These are phyloP conservation scores for Xylaria sp. DNA, from an alignment of 2,329 filamentous ascomycete species.

Conservation along the genomic window DNA sequence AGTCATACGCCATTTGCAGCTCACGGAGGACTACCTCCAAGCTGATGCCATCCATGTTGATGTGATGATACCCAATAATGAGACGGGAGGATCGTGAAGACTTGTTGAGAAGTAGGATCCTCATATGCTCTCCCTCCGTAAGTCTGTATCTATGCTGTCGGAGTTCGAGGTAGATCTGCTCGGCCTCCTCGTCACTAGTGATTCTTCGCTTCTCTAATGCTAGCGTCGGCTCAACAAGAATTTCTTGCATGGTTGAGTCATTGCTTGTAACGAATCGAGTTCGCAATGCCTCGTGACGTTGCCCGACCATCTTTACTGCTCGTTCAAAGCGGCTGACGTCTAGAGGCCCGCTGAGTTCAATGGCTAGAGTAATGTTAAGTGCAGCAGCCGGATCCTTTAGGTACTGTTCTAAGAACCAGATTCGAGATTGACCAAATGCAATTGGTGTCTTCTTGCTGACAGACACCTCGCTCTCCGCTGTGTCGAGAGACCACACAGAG, in stretches of 20 bases:
- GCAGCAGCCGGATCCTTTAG: constrained; percentile 52
- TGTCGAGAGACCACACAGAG: constrained; percentile 5
- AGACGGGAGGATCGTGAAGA: neutral
- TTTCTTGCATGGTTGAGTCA: constrained; percentile 11
- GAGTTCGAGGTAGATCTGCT: neutral
- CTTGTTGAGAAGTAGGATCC: constrained; percentile 7
- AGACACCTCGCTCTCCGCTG: neutral
- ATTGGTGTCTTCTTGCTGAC: neutral
- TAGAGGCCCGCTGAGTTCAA: constrained; percentile 51
- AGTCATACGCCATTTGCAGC: constrained; percentile 34
- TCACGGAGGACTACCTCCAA: constrained; percentile 42
- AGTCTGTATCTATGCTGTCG: constrained; percentile 43
- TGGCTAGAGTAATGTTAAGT: constrained; percentile 54
- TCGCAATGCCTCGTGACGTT: constrained; percentile 51
- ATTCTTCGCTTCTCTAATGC: constrained; percentile 9
- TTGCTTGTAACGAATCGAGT: constrained; percentile 47
- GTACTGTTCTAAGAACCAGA: constrained; percentile 34
- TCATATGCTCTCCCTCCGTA: constrained; percentile 12
- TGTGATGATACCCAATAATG: constrained; percentile 24
- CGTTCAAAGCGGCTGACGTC: constrained; percentile 44
- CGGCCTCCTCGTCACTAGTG: neutral
- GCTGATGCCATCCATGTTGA: constrained; percentile 54
- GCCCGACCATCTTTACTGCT: constrained; percentile 51
- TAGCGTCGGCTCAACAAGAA: neutral
- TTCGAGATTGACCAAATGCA: constrained; percentile 7